Base-by-base conservation (phyloP, 768 basidiomycete genomes). In the Stropharia rugosoannulata region DNA sequence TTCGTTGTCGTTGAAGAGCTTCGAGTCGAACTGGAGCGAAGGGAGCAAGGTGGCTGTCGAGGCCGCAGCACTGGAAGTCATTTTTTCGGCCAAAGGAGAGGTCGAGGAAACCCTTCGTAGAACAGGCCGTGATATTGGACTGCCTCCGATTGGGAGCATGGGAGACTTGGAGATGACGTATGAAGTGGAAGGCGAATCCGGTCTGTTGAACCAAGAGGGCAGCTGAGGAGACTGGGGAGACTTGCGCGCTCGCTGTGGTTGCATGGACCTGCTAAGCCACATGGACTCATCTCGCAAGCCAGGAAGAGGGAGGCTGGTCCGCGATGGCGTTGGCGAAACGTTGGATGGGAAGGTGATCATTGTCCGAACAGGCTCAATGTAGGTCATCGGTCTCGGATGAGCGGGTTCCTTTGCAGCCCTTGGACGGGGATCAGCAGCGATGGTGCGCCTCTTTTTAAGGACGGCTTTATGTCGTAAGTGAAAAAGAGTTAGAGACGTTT, bases 251-350 rank as follows among this genome's bases (percentile, higher is more conserved):
- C 35, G 41, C 42, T 43, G 51, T 5, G 58, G 58, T 25, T 51
- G 54, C 7, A 55, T 45, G 12, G 44, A 51, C 25, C 60, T 47
- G n/a, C 54, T 55, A 38, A 61, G 54, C 60, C 60, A 61, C 5
- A 61, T 44, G 16, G 60, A 56, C 12, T 53, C 43, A 3, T 38
- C 35, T 10, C 43, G 16, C 9, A 54, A 35, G n/a, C 47, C 56
- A 3, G 57, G 32, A 8, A 61, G 46, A 6, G 49, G 10, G 13
- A 46, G 32, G 22, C 38, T 53, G 12, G 45, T 32, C 0, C 49
- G 49, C 18, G 57, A 54, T 12, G 38, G 38, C 35, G 41, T 37
- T n/a, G 49, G 16, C 1, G 15, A 36, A 32, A 32, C 9, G 6
- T 32, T 32, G 4, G 49, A 18, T 8, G 35, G 38, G 36, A 40